Conservation (phyloP, 1,284 basidiomycete genomes). For the Ustilago lituana region DNA sequence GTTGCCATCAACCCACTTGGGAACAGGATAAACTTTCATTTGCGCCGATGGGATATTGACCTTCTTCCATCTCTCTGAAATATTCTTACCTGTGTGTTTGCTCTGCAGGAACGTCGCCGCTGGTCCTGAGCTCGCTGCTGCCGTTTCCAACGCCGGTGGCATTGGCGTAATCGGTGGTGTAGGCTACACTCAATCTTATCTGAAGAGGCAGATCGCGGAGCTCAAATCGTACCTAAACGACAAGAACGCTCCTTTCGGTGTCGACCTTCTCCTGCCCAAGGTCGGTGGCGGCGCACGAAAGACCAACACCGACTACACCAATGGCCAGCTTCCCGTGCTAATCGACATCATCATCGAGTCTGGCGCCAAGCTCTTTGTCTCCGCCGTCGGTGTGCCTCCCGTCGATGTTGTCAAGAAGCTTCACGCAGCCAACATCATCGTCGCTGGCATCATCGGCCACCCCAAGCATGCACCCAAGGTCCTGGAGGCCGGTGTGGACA, state of each 20-base stretch:
- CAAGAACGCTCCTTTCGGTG: conserved; percentile 62
- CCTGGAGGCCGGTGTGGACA: conserved; percentile 58
- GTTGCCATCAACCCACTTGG: conserved; percentile 6
- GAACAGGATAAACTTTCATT: too few relatives aligned
- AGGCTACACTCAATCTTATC: conserved; percentile 52
- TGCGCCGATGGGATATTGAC: too few relatives aligned
- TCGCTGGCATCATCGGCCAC: conserved; percentile 75
- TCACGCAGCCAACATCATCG: conserved; percentile 52
- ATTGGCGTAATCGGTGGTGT: conserved; percentile 63
- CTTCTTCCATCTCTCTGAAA: too few relatives aligned
- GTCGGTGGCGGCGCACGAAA: conserved; percentile 61
- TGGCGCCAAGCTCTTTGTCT: conserved; percentile 60
- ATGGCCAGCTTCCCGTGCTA: conserved; percentile 52
- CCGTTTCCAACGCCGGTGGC: conserved; percentile 60
- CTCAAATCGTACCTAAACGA: conserved; percentile 53
- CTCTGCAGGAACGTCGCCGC: conserved; percentile 57
- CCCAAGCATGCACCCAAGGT: conserved; percentile 63
- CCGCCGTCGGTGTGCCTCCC: conserved; percentile 62
- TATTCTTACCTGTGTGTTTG: too few relatives aligned
- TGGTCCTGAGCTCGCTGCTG: conserved; percentile 59
- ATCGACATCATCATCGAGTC: conserved; percentile 61
- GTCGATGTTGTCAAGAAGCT: conserved; percentile 57
- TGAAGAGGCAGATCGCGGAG: conserved; percentile 40
- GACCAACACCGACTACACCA: conserved; percentile 63
- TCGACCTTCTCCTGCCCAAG: conserved; percentile 61